Conservation (phyloP, 768 basidiomycete species). For the Auriculariales sp. region DNA sequence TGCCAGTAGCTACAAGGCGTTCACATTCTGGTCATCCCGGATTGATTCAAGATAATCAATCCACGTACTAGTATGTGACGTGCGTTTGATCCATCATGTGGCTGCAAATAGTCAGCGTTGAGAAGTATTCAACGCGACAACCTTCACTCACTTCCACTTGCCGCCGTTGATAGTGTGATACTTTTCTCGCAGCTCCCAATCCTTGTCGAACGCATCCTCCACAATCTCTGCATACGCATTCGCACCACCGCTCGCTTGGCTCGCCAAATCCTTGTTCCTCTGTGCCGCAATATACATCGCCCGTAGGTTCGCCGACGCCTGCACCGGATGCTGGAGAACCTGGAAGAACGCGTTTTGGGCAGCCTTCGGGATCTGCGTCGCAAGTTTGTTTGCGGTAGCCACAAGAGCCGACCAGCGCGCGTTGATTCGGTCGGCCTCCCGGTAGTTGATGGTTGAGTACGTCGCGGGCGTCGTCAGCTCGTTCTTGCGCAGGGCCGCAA, state of each 20-base stretch:
- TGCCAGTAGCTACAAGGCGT: neutral
- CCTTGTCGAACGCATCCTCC: slow-evolving; percentile 40
- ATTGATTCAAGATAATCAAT: neutral
- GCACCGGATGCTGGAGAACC: slow-evolving; percentile 50
- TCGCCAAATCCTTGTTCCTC: slow-evolving; percentile 42
- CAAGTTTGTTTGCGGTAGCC: slow-evolving; percentile 36
- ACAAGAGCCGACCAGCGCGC: slow-evolving; percentile 34
- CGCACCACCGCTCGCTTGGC: slow-evolving; percentile 47
- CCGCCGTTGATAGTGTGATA: slow-evolving; percentile 47
- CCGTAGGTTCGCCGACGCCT: slow-evolving; percentile 42
- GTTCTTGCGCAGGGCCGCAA: slow-evolving; percentile 47
- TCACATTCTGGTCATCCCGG: too few relatives aligned
- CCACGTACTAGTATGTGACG: slow-evolving; percentile 39
- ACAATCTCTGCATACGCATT: slow-evolving; percentile 43
- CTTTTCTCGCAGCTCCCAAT: slow-evolving; percentile 43
- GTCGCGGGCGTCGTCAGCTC: slow-evolving; percentile 50
- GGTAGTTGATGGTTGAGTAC: slow-evolving; percentile 48
- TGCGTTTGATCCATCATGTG: slow-evolving; percentile 63
- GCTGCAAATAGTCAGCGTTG: slow-evolving; percentile 16
- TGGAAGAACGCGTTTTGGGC: slow-evolving; percentile 53
- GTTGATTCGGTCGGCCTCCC: slow-evolving; percentile 52
- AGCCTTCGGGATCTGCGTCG: slow-evolving; percentile 31
- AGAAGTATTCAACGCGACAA: slow-evolving; percentile 11
- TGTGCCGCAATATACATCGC: slow-evolving; percentile 47
- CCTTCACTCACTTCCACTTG: slow-evolving; percentile 11